Evolutionary conservation across 2,329 filamentous ascomycete genomes (phyloP).

Genomic region (Nothopassalora personata): DNA sequence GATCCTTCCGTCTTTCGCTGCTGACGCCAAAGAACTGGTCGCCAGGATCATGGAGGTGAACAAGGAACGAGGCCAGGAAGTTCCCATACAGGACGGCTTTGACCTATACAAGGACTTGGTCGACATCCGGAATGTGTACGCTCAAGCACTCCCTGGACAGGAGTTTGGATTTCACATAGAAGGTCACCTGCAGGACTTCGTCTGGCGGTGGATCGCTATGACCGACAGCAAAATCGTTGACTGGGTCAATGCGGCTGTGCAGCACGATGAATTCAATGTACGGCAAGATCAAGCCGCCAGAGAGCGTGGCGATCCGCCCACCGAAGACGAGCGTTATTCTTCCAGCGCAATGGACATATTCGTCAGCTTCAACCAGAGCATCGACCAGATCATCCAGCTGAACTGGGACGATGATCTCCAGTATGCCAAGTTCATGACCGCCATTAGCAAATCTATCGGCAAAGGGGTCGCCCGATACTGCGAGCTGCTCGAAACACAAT

Average conservation of each 20-base stretch:
- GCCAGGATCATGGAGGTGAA: conserved; percentile 71
- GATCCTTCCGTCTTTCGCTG: conserved; percentile 83
- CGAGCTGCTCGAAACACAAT: conserved; percentile 78
- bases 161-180: conserved; percentile 87
- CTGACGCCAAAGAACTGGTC: conserved; percentile 81
- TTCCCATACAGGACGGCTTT: conserved; percentile 88
- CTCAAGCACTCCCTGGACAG: conserved; percentile 62
- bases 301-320: conserved; percentile 44
- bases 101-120: conserved; percentile 86
- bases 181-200: conserved; percentile 78
- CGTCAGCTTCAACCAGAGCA: conserved; percentile 84
- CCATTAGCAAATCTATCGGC: conserved; percentile 77
- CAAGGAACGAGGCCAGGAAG: conserved; percentile 63
- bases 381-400: conserved; percentile 78
- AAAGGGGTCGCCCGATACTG: conserved; percentile 82
- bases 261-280: conserved; percentile 80
- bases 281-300: conserved; percentile 59
- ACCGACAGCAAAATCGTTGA: conserved; percentile 74
- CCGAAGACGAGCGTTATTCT: conserved; percentile 83
- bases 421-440: conserved; percentile 95
- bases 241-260: conserved; percentile 86
- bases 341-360: conserved; percentile 91
- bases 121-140: conserved; percentile 75
- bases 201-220: conserved; percentile 87
- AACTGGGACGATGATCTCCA: conserved; percentile 92